Base-by-base conservation (phyloP, 495 filamentous ascomycete species). In the Rostrohypoxylon terebratum region DNA sequence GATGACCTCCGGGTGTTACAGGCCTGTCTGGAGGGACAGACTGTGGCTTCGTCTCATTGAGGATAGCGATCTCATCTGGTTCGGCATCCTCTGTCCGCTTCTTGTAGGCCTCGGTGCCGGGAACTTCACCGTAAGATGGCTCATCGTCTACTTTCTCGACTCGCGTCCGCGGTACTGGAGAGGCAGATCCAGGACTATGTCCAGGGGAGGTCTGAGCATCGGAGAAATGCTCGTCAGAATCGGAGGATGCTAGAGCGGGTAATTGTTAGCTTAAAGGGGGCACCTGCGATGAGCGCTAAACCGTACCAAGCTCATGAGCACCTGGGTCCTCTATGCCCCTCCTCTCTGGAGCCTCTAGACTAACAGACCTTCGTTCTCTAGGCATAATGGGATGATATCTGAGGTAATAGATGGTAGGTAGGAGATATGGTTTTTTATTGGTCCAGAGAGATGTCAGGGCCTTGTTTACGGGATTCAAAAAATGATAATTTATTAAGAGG, bases 221-320 rank as follows among this genome's bases (percentile, higher is more conserved):
- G 55, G 94, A 94, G 79, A 94, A 97, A 80, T 97, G 92, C 57
- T 97, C 94, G 28, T 96, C 93, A 48, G 89, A 92, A 63, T 90
- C 90, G 18, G 91, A 92, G 53, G 83, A 86, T 78, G 86, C 88
- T 87, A 66, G 47, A 48, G 53, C 34, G 33, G 20, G 10, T 31
- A 51, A 57, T 66, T 25, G 63, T 76, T 68, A 71, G 57, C 47
- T 13, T 42, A 21, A 50, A 64, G 10, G 47, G 38, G 36, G 36
- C 51, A 33, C 28, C 36, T 21, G 33, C 18, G n/a, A 54, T 48
- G 40, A 47, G 53, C 47, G 61, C 44, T 28, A 33, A 23, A 20
- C 63, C 86, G 69, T 86, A 96, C 93, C 87, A 75, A 93, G 85
- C 58, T 97, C 93, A 79, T 90, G 93, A 73, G 93, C 93, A 78